Conservation (phyloP, 192 early-diverging fungal species). For the Backusella westeae region DNA sequence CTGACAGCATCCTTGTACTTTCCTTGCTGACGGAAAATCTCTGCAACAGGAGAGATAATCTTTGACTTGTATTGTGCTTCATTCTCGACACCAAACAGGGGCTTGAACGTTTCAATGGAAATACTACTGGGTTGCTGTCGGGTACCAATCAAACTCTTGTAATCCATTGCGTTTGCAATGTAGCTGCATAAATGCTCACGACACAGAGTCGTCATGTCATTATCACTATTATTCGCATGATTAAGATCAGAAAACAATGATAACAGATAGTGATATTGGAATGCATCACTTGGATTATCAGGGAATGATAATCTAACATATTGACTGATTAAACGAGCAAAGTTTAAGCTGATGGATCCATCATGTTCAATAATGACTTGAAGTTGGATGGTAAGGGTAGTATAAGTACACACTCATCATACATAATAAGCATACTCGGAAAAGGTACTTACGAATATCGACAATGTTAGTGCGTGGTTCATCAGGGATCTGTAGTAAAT, state of each 20-base stretch:
- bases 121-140: not conserved
- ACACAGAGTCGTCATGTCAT: constrained; percentile 44
- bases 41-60: constrained; percentile 68
- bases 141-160: constrained; percentile 51
- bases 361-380: constrained; percentile 12
- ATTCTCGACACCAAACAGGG: constrained; percentile 58
- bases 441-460: constrained; percentile 30
- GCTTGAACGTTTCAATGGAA: constrained; percentile 66
- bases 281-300: constrained; percentile 47
- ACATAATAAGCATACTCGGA: not conserved
- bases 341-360: constrained; percentile 41
- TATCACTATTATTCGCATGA: constrained; percentile 14
- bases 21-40: constrained; percentile 67
- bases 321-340: constrained; percentile 51
- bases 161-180: constrained; percentile 59
- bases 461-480: constrained; percentile 44
- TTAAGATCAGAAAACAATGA: constrained; percentile 48
- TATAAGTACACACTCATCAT: not conserved
- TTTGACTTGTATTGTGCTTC: constrained; percentile 59
- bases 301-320: constrained; percentile 10
- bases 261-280: constrained; percentile 64
- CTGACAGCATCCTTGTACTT: constrained; percentile 72
- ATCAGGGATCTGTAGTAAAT: constrained; percentile 73
- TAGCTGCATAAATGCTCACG: constrained; percentile 59
- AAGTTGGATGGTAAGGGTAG: too few species aligned